These are phyloP conservation scores for Tephrocybe rancida DNA, from an alignment of 768 basidiomycete species.

Conservation along the genomic window DNA sequence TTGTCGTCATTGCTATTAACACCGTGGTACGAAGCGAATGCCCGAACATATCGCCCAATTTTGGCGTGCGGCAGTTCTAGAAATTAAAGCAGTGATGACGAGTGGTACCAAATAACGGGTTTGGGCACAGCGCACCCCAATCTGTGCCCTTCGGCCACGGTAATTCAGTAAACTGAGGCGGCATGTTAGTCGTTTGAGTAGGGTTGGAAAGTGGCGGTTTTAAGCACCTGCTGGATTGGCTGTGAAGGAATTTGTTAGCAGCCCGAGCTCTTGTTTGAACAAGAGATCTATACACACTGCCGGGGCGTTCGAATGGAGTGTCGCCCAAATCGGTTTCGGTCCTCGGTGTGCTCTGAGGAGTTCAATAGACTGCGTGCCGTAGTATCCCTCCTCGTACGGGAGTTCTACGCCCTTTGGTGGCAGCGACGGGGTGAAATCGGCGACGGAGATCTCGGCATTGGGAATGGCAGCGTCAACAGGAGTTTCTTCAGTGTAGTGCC, in stretches of 20 bases:
- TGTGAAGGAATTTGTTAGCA: not conserved
- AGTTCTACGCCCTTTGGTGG: slow-evolving; percentile 31
- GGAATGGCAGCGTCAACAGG: slow-evolving; percentile 37
- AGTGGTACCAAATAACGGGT: no score
- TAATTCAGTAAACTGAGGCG: slow-evolving; percentile 27
- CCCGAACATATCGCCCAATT: slow-evolving; percentile 39
- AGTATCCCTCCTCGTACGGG: slow-evolving; percentile 29
- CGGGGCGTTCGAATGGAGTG: slow-evolving; percentile 35
- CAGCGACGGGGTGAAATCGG: slow-evolving; percentile 36
- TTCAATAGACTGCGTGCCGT: slow-evolving; percentile 19
- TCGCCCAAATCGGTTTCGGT: slow-evolving; percentile 40
- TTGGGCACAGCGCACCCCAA: slow-evolving; percentile 36
- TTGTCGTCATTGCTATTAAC: slow-evolving; percentile 46
- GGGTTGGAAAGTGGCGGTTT: not conserved
- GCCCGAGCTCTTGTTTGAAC: no score
- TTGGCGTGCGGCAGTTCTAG: slow-evolving; percentile 35
- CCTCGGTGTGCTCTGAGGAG: slow-evolving; percentile 32
- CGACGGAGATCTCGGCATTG: slow-evolving; percentile 29
- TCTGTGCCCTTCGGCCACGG: slow-evolving; percentile 33
- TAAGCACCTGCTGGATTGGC: slow-evolving; percentile 27
- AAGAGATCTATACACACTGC: slow-evolving; percentile 28
- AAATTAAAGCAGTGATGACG: not conserved
- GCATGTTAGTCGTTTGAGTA: not conserved
- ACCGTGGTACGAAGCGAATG: slow-evolving; percentile 43
- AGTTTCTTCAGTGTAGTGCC: slow-evolving; percentile 43